Evolutionary conservation across 257 asterid genomes (phyloP), one percentile per base, ranked within the genome.

Genomic region (Verbena officinalis): DNA sequence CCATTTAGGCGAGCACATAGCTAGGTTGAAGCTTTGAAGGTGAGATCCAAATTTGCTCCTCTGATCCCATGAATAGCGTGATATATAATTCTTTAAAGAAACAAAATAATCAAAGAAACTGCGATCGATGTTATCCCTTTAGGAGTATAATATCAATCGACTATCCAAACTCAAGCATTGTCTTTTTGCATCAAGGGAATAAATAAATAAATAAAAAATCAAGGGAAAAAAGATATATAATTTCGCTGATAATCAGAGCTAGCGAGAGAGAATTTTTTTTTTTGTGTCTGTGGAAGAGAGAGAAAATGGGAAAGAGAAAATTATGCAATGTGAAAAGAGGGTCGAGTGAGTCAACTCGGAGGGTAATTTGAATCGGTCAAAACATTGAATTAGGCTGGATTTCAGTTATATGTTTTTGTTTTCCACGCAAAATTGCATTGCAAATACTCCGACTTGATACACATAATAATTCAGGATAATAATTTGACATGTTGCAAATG

Each of bases 301-400:
- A 38, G 54, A 43, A 24, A 22, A 34, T n/a, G 23, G 49, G 14
- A 23, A 64, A 21, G 55, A 64, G 53, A 53, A 36, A 40, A 59
- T 40, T 51, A 46, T 15, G 43, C 44, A 62, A 52, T 52, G 9
- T 67, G 68, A 24, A n/a, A 6, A 36, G 40, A 36, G 40, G 7
- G 36, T 30, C 5, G 45, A 61, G 61, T 6, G 75, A 77, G 73
- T 68, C 75, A 62, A 62, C 75, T 72, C 70, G 75, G 67, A 45
- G n/a, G 64, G 44, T 43, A 53, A 36, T 2, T 2, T 27, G n/a
- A 27, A 27, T 27, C 33, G 33, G 33, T 27, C 33, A 27, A 27
- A 27, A 2, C 33, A 27, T 27, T 27, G 33, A 27, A 27, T 27
- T 27, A 27, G 33, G 33, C 33, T 27, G 33, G 33, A 27, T 27